A percentile compares a stretch with the other conserved stretches of the same genome.
Conservation (phyloP, 2,329 filamentous ascomycete species). For the Coniochaeta sp. region DNA sequence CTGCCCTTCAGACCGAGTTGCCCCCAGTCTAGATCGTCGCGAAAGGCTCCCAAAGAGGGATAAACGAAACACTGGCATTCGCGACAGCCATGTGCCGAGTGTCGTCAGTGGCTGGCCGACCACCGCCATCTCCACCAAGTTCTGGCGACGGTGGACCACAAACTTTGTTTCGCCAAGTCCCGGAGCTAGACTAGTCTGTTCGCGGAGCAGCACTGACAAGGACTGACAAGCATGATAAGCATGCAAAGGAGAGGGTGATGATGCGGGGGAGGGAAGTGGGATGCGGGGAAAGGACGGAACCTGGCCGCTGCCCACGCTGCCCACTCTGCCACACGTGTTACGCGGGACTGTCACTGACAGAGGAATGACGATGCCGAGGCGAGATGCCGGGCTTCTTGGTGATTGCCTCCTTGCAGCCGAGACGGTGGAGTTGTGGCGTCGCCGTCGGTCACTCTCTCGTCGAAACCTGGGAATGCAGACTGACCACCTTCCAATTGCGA, state of each 20-base stretch:
- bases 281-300: background rate
- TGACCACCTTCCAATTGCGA: background rate
- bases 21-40: background rate
- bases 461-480: background rate
- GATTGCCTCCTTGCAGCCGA: background rate
- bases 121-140: background rate
- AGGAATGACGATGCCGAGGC: background rate
- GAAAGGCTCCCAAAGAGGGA: background rate
- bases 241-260: no score
- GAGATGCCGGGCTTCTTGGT: background rate
- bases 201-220: background rate
- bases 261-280: background rate
- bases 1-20: background rate
- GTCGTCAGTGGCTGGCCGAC: background rate
- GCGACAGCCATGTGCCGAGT: background rate
- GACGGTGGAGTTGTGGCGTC: background rate
- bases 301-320: background rate
- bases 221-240: no score
- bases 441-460: background rate
- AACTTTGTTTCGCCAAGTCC: background rate
- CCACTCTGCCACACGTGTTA: no score
- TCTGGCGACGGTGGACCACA: background rate
- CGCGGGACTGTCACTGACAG: no score
- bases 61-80: background rate
- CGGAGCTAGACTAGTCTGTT: background rate